Evolutionary conservation across 164 flowering plant species (phyloP).

Genomic region (Cinnamomum chago): DNA sequence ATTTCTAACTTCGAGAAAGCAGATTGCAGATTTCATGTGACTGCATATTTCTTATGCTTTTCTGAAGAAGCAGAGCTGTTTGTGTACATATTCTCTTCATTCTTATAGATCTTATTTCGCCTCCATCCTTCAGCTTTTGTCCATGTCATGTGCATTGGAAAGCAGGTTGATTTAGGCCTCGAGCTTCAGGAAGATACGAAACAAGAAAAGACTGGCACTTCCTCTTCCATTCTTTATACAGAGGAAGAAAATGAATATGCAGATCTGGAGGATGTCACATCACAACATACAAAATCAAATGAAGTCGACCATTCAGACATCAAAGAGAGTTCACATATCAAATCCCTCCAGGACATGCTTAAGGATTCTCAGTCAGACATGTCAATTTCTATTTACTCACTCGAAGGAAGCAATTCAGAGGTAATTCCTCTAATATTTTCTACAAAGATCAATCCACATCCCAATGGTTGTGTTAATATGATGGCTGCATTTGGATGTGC

Average conservation of each 20-base stretch:
- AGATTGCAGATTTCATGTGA: too few species aligned
- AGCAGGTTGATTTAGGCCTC: slow-evolving; percentile 4
- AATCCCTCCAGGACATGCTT: slow-evolving; percentile 47
- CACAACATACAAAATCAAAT: slow-evolving; percentile 11
- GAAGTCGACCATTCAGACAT: slow-evolving; percentile 1
- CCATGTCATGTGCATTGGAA: neutral
- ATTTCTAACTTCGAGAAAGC: too few species aligned
- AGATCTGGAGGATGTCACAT: slow-evolving; percentile 12
- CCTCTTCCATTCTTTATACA: slow-evolving; percentile 4
- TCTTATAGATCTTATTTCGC: too few species aligned
- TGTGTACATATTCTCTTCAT: neutral
- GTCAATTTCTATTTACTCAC: slow-evolving; percentile 27
- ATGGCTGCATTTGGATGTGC: too few species aligned
- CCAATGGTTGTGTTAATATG: neutral
- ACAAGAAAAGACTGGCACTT: slow-evolving; percentile 5
- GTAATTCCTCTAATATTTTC: slow-evolving; percentile 20
- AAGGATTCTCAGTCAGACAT: slow-evolving; percentile 43
- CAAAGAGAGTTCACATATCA: slow-evolving; percentile 19
- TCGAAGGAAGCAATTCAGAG: slow-evolving; percentile 30
- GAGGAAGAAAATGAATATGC: slow-evolving; percentile 1
- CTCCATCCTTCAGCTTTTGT: neutral
- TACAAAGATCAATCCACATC: neutral
- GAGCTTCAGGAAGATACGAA: slow-evolving; percentile 19
- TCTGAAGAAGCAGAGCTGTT: neutral
- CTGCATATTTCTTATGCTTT: too few species aligned